Percentiles rank a stretch among this genome's conserved stretches.
Conservation (phyloP, 352 stramenopile genomes). For the Phytophthora palmivora region DNA sequence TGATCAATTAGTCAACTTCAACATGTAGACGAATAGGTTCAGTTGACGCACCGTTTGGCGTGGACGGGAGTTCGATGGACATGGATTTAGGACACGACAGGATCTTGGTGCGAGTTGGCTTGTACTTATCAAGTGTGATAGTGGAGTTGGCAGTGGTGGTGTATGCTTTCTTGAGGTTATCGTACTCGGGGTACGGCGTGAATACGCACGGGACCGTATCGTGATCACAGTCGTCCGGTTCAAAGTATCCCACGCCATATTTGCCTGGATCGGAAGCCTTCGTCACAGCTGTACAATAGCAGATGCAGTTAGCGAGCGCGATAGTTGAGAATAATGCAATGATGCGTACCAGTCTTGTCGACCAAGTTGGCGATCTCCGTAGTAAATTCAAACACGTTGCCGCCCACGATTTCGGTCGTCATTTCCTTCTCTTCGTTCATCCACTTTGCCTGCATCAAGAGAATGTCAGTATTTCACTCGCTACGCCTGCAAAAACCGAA, state of each 20-base stretch:
- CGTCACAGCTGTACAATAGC: conserved; percentile 36
- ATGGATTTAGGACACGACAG: conserved; percentile 54
- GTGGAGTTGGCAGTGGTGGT: conserved; percentile 69
- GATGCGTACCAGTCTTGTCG: conserved; percentile 29
- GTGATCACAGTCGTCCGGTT: conserved; percentile 73
- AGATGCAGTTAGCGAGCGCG: neutral
- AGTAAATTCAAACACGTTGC: conserved; percentile 83
- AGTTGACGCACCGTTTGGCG: conserved; percentile 39
- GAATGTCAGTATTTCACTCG: too few relatives aligned
- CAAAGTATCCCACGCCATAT: conserved; percentile 80
- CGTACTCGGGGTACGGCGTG: conserved; percentile 75
- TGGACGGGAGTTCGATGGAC: conserved; percentile 37
- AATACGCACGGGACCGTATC: conserved; percentile 59
- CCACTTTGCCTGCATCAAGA: conserved; percentile 62
- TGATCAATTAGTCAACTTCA: conserved; percentile 12
- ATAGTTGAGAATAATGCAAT: neutral
- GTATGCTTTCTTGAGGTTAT: conserved; percentile 80
- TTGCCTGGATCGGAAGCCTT: conserved; percentile 63
- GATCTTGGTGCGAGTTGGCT: conserved; percentile 39
- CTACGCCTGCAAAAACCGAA: too few relatives aligned
- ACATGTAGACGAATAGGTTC: conserved; percentile 10
- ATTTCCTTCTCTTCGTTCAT: conserved; percentile 80
- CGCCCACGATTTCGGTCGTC: conserved; percentile 67
- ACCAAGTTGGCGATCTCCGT: conserved; percentile 69
- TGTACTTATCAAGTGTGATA: conserved; percentile 49